Evolutionary conservation across 352 stramenopile species (phyloP), one percentile per base, ranked within the genome.

Genomic region (Vaucheria bursata): DNA sequence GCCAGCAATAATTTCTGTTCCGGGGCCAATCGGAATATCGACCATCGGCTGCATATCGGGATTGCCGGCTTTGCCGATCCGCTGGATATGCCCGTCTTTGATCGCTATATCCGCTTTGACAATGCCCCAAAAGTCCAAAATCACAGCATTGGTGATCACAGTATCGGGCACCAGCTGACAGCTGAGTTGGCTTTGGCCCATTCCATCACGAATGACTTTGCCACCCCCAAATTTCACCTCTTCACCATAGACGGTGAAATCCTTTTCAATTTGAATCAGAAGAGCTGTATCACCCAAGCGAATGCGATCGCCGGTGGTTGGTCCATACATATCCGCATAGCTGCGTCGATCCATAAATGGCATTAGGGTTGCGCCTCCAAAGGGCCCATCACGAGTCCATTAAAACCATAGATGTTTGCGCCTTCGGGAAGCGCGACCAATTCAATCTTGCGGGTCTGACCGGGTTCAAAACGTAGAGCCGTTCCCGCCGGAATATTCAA

Each of bases 21-120:
- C 76, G 12, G 78, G 70, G 2, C 31, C 77, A 67, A 96, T 92
- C 75, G 91, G 90, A 6, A 87, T 80, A 79, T 88, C 87, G 0
- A 97, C 93, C 12, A 87, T 87, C 75, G 92, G 91, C 93, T 98
- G 97, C 34, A 95, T 92, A 84, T 98, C 93, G 2, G 93, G 93
- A 87, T 98, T 98, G 59, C 94, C 94, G 12, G 93, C 93, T 81
- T 98, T 98, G 39, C 94, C 94, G 83, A 98, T 97, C 12, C 89
- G 92, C 6, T 90, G 87, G 85, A 98, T 97, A 25, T 89, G 72
- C 33, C 92, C 92, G 37, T 94, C 87, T 83, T 96, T 97, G 72
- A 98, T 92, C 2, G 94, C 94, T 73, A 98, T 88, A 78, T 98
- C 94, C 4, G 93, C 93, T 45, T 80, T 80, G 67, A 45, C 75